Conservation (phyloP, 345 rosid genomes). For the Angophora floribunda region DNA sequence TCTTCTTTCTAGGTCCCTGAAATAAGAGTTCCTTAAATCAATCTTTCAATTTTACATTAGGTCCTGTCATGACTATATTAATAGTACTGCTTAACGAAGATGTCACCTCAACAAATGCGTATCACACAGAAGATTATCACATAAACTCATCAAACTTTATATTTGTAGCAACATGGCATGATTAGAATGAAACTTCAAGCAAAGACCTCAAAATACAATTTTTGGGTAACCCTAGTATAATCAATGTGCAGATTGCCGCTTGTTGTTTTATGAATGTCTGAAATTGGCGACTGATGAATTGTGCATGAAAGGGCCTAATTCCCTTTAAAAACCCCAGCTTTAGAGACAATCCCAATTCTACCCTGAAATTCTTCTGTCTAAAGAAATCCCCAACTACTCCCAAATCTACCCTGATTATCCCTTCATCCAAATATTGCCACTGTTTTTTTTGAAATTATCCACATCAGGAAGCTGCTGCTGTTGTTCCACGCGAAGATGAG, state of each 20-base stretch:
- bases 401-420: neutral
- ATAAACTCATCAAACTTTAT: neutral
- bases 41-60: neutral
- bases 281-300: neutral
- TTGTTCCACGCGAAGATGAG: neutral
- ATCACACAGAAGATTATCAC: neutral
- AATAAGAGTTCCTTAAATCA: neutral
- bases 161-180: neutral
- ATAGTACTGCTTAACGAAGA: neutral
- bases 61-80: neutral
- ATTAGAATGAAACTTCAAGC: neutral
- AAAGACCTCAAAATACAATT: neutral
- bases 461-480: neutral
- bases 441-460: neutral
- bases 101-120: neutral
- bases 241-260: neutral
- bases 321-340: neutral
- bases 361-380: neutral
- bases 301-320: neutral
- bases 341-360: neutral
- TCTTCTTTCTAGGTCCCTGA: slow-evolving; percentile 97
- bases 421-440: neutral
- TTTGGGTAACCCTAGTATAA: neutral
- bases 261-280: neutral
- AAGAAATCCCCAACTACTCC: neutral